Percentiles rank a stretch among this genome's conserved stretches.
Evolutionary conservation across 768 basidiomycete species (phyloP).

Genomic region (Ramaria sp.): DNA sequence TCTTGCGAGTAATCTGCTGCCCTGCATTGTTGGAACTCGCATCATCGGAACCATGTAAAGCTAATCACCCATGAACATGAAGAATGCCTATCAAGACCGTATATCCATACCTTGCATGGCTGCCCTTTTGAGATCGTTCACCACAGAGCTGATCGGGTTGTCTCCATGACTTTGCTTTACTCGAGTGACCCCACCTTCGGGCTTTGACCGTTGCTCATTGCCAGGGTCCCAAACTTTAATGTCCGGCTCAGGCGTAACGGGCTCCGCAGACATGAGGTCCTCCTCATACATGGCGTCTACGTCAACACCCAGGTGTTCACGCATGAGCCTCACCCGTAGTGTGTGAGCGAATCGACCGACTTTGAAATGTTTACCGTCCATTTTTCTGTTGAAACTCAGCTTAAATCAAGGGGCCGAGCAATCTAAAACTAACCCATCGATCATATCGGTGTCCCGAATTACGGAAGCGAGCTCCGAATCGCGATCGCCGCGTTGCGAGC

Average conservation of each 20-base stretch:
- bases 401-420: not conserved
- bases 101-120: slow-evolving; percentile 38
- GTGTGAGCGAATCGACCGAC: slow-evolving; percentile 97
- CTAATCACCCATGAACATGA: slow-evolving; percentile 20
- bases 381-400: slow-evolving; percentile 40
- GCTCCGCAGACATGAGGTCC: slow-evolving; percentile 46
- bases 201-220: slow-evolving; percentile 44
- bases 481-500: slow-evolving; percentile 89
- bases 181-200: slow-evolving; percentile 30
- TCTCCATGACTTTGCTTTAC: slow-evolving; percentile 20
- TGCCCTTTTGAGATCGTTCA: slow-evolving; percentile 27
- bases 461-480: slow-evolving; percentile 93
- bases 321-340: slow-evolving; percentile 87
- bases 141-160: slow-evolving; percentile 21
- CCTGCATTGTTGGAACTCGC: slow-evolving; percentile 23
- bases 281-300: slow-evolving; percentile 82
- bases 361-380: slow-evolving; percentile 91
- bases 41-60: slow-evolving; percentile 28
- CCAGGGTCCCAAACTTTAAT: slow-evolving; percentile 68
- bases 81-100: not conserved
- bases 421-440: slow-evolving; percentile 54
- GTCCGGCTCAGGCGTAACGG: slow-evolving; percentile 37
- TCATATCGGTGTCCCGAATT: slow-evolving; percentile 94
- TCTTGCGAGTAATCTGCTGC: slow-evolving; percentile 30
- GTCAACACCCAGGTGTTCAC: slow-evolving; percentile 92